Evolutionary conservation across 257 asterid genomes (phyloP).

Genomic region (Coffea canephora): DNA sequence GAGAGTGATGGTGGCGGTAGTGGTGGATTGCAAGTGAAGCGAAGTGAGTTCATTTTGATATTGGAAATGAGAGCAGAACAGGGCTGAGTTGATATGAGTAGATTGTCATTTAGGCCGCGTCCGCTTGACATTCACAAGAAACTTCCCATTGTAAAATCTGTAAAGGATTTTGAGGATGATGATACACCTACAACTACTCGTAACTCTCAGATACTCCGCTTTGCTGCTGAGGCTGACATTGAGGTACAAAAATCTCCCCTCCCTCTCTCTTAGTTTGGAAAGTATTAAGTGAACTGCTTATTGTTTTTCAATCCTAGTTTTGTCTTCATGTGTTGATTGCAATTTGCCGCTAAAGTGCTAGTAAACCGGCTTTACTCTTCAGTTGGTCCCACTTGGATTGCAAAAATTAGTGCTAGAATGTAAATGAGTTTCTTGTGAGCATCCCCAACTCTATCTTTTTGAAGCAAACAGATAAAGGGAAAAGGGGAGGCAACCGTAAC

Average conservation of each 20-base stretch:
- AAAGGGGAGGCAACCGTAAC: not conserved
- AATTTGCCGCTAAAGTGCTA: not conserved
- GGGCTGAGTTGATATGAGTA: constrained; percentile 81
- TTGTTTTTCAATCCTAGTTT: constrained; percentile 14
- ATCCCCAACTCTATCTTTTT: not conserved
- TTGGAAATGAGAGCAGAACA: constrained; percentile 18
- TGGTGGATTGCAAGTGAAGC: constrained; percentile 1
- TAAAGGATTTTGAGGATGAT: constrained; percentile 96
- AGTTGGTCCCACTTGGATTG: constrained; percentile 7
- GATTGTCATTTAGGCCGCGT: constrained; percentile 97
- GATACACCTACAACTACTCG: constrained; percentile 82
- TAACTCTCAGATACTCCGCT: constrained; percentile 79
- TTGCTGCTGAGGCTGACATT: constrained; percentile 67
- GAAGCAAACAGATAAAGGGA: not conserved
- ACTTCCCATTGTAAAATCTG: constrained; percentile 87
- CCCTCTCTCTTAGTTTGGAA: constrained; percentile 1
- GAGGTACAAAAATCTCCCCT: constrained; percentile 51
- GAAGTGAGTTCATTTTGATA: not conserved
- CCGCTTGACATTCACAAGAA: constrained; percentile 96
- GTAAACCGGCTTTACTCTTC: not conserved
- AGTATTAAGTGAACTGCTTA: not conserved
- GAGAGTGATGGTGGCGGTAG: not conserved
- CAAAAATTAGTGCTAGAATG: not conserved
- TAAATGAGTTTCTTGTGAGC: constrained; percentile 13
- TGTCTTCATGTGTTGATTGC: constrained; percentile 10